Base-by-base conservation (phyloP, 139 green algal genomes). In the Spirogloea muscicola region DNA sequence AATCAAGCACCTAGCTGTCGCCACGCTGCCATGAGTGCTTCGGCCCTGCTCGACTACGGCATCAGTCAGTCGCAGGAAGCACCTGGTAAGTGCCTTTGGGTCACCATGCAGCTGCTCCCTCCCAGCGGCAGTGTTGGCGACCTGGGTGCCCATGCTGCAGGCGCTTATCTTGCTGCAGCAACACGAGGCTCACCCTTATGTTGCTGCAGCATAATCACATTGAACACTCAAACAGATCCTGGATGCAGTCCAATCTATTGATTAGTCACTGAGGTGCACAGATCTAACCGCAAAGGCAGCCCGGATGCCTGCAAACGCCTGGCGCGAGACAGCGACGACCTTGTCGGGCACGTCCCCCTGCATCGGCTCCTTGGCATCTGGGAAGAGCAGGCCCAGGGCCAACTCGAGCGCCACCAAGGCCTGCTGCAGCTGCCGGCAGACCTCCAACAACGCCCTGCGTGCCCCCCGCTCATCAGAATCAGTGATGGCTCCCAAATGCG, bases 81-180 rank as follows among this genome's bases (percentile, higher is more conserved):
- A n/a, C n/a, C n/a, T n/a, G n/a, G n/a, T n/a, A n/a, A n/a, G n/a
- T n/a, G n/a, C n/a, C n/a, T n/a, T n/a, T n/a, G n/a, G n/a, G n/a
- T n/a, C n/a, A n/a, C n/a, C n/a, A n/a, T n/a, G n/a, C n/a, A n/a
- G n/a, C 52, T 62, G 52, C 52, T 62, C 52, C 9, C 52, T 31
- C 18, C 52, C 52, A 7, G 31, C 40, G 9, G 52, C 52, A 31
- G 52, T 62, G 52, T 62, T 62, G 38, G 52, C 52, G 18, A 62
- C 52, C 52, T 62, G 52, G n/a, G n/a, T n/a, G n/a, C n/a, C 6
- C 52, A 62, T 7, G 31, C 46, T 31, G 21, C 46, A 55, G 46
- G 21, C 46, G 21, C 21, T 31, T 55, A 21, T 21, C 21, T 21
- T 55, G 21, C 21, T 55, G 21, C 46, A 55, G 21, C 21, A 55